A percentile compares a stretch with the other conserved stretches of the same genome.
Conservation (phyloP, 2,329 filamentous ascomycete species). For the Stromatinia cepivora region DNA sequence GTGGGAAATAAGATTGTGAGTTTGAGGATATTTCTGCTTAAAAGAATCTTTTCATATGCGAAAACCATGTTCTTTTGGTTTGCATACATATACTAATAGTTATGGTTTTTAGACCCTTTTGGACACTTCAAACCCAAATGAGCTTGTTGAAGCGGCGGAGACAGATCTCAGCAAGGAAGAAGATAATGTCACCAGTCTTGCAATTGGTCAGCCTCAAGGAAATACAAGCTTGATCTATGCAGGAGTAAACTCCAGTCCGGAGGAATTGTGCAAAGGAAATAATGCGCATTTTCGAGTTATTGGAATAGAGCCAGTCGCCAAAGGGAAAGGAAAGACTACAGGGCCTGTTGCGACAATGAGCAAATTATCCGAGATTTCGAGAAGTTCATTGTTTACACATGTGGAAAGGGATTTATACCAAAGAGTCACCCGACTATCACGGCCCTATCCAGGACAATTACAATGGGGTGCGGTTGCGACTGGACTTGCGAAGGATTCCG, state of each 20-base stretch:
- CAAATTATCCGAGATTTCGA: slow-evolving; percentile 54
- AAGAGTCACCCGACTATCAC: slow-evolving; percentile 56
- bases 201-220: slow-evolving; percentile 61
- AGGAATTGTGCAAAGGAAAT: slow-evolving; percentile 69
- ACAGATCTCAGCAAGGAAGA: slow-evolving; percentile 79
- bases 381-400: slow-evolving; percentile 54
- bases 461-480: slow-evolving; percentile 78
- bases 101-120: slow-evolving; percentile 38
- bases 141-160: slow-evolving; percentile 64
- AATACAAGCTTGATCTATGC: slow-evolving; percentile 64
- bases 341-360: slow-evolving; percentile 37
- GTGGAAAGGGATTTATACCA: slow-evolving; percentile 57
- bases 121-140: slow-evolving; percentile 37
- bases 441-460: slow-evolving; percentile 51
- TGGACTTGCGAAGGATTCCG: slow-evolving; percentile 70
- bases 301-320: slow-evolving; percentile 49
- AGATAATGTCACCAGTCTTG: slow-evolving; percentile 85
- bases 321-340: slow-evolving; percentile 40
- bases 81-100: not conserved
- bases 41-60: not conserved
- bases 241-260: slow-evolving; percentile 79
- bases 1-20: slow-evolving; percentile 84
- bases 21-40: slow-evolving; percentile 27
- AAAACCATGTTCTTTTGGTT: not conserved
- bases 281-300: slow-evolving; percentile 86